Conservation (phyloP, 169 alveolate species). For the Plasmodium yoelii region DNA sequence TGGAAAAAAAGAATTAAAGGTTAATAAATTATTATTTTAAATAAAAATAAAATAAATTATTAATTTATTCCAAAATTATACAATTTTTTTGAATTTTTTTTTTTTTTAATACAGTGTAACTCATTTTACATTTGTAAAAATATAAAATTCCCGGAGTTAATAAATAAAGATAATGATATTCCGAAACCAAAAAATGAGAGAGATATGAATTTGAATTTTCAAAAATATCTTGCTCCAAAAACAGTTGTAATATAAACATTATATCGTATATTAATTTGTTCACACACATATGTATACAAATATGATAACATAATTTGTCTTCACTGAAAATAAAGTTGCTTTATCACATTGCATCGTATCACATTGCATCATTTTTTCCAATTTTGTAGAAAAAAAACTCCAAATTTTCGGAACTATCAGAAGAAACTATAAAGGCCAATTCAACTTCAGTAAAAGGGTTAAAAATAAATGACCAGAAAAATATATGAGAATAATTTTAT, state of each 20-base stretch:
- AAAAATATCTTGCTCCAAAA: slow-evolving; percentile 23
- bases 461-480: neutral
- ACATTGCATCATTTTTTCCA: neutral
- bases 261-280: neutral
- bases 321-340: neutral
- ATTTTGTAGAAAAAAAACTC: slow-evolving; percentile 30
- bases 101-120: slow-evolving; percentile 6
- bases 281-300: neutral
- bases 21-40: neutral
- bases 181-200: slow-evolving; percentile 3
- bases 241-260: neutral
- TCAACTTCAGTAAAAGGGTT: slow-evolving; percentile 34
- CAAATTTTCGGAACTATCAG: slow-evolving; percentile 12
- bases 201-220: slow-evolving; percentile 5
- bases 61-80: neutral
- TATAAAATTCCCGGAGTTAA: slow-evolving; percentile 56
- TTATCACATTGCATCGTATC: too few species aligned
- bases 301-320: neutral
- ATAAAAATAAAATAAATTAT: too few species aligned
- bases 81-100: neutral
- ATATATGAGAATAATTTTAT: neutral
- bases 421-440: slow-evolving; percentile 46
- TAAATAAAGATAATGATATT: neutral
- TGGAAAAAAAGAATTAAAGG: slow-evolving; percentile 41
- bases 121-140: slow-evolving; percentile 54